phyloP scores from a whole-genome alignment of 768 basidiomycete genomes.

The Boletus subparvulus region DNA sequence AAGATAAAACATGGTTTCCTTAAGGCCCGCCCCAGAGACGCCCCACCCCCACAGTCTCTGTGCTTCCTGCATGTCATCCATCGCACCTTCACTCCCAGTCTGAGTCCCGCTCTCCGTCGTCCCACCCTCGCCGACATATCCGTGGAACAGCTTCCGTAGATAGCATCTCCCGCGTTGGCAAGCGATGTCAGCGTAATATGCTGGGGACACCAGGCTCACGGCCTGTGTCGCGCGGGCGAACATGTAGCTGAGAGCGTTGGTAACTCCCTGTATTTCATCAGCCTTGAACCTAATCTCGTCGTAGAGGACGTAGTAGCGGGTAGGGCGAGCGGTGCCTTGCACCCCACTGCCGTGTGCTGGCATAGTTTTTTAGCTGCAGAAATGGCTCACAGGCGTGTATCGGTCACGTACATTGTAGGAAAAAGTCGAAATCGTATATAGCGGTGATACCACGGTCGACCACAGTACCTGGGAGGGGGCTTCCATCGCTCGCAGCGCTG shows the following conservation, averaged over 20 bases:
- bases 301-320: not conserved
- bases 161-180: not conserved
- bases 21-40: not conserved
- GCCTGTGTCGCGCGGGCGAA: not conserved
- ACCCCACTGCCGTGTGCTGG: not conserved
- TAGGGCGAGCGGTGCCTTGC: not conserved
- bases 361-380: not conserved
- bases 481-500: not conserved
- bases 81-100: not conserved
- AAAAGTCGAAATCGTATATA: not conserved
- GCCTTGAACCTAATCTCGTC: not conserved
- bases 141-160: not conserved
- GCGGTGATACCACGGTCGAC: not conserved
- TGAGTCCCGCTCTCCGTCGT: not conserved
- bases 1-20: not conserved
- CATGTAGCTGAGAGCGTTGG: not conserved
- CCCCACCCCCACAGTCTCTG: not conserved
- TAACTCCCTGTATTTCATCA: not conserved
- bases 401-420: not conserved
- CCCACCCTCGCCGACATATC: not conserved
- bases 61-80: not conserved
- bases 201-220: not conserved
- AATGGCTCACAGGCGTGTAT: not conserved
- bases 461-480: not conserved
- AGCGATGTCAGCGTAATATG: not conserved